Evolutionary conservation across 495 filamentous ascomycete genomes (phyloP), one percentile per base, ranked within the genome.

Genomic region (Hypoxylon perforatum): DNA sequence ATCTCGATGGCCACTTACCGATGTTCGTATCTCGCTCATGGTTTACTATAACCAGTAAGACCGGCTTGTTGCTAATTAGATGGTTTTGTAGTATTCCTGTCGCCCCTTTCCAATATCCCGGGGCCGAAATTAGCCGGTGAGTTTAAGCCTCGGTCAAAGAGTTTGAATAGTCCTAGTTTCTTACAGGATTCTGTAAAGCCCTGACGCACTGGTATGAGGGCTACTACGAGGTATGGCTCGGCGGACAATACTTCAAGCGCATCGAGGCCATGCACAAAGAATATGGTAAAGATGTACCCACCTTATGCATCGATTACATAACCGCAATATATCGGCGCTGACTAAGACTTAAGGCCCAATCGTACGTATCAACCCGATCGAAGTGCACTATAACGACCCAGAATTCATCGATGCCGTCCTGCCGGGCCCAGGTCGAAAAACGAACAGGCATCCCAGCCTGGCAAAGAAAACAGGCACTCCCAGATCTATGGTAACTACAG

Each of bases 201-300:
- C 42, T 76, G 6, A 81, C 79, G 2, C 49, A 65, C 19, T 74
- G 77, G 52, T 82, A 83, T 36, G 77, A 83, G 41, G 53, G 74
- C 8, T 85, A 82, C 52, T 83, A 75, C 52, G 79, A 86, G 19
- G 49, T 80, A 0, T 1, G 42, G 30, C 35, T 38, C 15, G 57
- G 62, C 17, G 69, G 69, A 17, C 19, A 67, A 51, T 75, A 64
- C 21, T 61, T 59, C 4, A 50, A 71, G 19, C 47, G 67, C 9
- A 69, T 73, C 18, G 46, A 55, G 22, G 48, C 65, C 7, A 46
- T 75, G 50, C 71, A 75, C 42, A 21, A 53, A 33, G 33, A 61
- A 52, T 75, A 75, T 59, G 70, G 70, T 61, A 47, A n/a, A n/a
- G n/a, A n/a, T n/a, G n/a, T n/a, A n/a, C n/a, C n/a, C n/a, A n/a